Evolutionary conservation across 345 rosid genomes (phyloP), one percentile per base, ranked within the genome.

Genomic region (Arabidopsis arenosa): DNA sequence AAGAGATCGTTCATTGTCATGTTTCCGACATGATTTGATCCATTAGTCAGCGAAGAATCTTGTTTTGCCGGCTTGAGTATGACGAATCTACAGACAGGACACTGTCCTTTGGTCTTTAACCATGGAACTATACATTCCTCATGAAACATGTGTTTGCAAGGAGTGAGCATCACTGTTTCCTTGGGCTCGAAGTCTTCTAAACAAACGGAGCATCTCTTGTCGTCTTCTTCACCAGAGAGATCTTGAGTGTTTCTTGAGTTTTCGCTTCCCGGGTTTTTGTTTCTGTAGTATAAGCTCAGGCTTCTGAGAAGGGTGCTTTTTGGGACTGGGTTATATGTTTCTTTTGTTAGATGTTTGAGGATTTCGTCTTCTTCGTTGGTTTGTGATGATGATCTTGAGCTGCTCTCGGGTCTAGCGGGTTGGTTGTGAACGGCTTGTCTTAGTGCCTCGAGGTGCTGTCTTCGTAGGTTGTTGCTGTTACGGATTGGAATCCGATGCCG

Each of bases 121-220:
- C 97, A 93, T 4, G 91, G 90, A 59, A 88, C 84, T 26, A 93
- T 90, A 60, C 97, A 91, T 2, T 85, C 90, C 58, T 90, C 92
- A 7, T 93, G 98, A 72, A 90, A 93, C 96, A 91, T 90, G 13
- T 93, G 98, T 48, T 85, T 77, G 63, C 98, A 91, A 4, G 94
- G 96, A 39, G 97, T 91, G 8, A 87, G 15, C 89, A 80, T 85
- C 54, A 91, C 96, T 57, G 61, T 70, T 76, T 91, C 89, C 63
- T 69, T 77, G 0, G 89, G 80, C 79, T 85, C 89, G 32, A 93
- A 93, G 75, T 93, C 96, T 58, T 93, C 98, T 75, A 93, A 83
- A 80, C 98, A 91, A 74, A 93, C 78, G 0, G 84, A 80, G 53
- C 98, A 90, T 28, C 85, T 79, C 81, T 85, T 87, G 0, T 77